phyloP scores from a whole-genome alignment of 2,329 filamentous ascomycete species.

The Nemania sp. region DNA sequence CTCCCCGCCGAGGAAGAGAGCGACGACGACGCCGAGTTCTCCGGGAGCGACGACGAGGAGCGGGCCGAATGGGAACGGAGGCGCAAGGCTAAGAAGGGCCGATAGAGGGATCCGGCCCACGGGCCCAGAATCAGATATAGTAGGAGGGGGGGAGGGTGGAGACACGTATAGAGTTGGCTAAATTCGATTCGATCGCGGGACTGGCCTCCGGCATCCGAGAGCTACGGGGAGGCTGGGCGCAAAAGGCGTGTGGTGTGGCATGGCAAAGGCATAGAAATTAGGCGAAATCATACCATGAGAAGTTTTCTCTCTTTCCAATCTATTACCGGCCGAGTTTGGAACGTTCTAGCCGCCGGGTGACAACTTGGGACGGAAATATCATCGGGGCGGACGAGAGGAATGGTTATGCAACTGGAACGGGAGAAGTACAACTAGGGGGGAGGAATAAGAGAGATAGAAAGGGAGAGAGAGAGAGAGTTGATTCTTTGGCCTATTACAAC shows the following conservation, averaged over 20 bases:
- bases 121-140: too few species aligned
- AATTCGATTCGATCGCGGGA: neutral
- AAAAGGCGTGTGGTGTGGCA: constrained; percentile 10
- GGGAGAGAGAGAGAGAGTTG: too few species aligned
- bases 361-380: too few species aligned
- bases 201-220: neutral
- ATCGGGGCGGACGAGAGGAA: too few species aligned
- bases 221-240: neutral
- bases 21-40: constrained; percentile 65
- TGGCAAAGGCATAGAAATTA: constrained; percentile 15
- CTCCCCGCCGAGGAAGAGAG: constrained; percentile 43
- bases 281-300: constrained; percentile 16
- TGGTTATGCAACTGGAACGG: too few species aligned
- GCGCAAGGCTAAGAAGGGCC: constrained; percentile 42
- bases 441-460: too few species aligned
- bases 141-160: too few species aligned
- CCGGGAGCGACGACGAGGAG: constrained; percentile 67
- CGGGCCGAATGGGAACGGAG: constrained; percentile 64
- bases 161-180: constrained; percentile 8
- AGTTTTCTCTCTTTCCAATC: neutral
- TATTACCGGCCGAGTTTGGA: neutral
- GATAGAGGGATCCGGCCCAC: constrained; percentile 26
- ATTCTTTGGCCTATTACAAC: too few species aligned
- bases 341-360: neutral
- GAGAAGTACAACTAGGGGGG: too few species aligned